Conservation (phyloP, 352 stramenopile genomes). For the Pythium periplocum region DNA sequence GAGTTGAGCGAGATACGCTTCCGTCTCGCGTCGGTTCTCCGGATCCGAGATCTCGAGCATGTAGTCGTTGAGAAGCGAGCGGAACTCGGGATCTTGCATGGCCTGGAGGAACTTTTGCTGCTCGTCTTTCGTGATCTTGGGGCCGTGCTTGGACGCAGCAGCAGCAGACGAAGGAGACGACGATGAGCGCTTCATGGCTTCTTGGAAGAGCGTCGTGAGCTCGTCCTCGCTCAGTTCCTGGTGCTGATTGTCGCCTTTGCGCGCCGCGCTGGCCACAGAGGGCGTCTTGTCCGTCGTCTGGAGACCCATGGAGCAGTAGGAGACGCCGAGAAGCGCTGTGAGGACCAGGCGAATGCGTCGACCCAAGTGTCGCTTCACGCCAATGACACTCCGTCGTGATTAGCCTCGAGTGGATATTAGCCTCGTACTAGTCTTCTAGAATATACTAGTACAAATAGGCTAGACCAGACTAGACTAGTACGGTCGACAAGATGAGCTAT, state of each 20-base stretch:
- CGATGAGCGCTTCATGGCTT: constrained; percentile 30
- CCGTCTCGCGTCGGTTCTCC: constrained; percentile 82
- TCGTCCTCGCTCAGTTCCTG: constrained; percentile 28
- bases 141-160: constrained; percentile 2
- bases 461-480: background rate
- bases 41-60: constrained; percentile 93
- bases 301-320: background rate
- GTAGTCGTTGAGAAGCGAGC: constrained; percentile 91
- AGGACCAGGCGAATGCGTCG: background rate
- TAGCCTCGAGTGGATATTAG: background rate
- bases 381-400: background rate
- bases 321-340: background rate
- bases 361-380: background rate
- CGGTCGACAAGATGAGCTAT: background rate
- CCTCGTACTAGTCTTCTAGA: background rate
- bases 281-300: background rate
- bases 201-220: constrained; percentile 42
- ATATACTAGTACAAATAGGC: background rate
- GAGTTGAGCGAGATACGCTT: constrained; percentile 86
- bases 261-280: background rate
- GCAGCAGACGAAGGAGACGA: constrained; percentile 1
- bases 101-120: constrained; percentile 85
- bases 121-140: constrained; percentile 44
- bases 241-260: constrained; percentile 12
- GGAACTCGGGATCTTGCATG: constrained; percentile 90